Evolutionary conservation across 495 filamentous ascomycete genomes (phyloP).

Genomic region (Geopyxis carbonaria): DNA sequence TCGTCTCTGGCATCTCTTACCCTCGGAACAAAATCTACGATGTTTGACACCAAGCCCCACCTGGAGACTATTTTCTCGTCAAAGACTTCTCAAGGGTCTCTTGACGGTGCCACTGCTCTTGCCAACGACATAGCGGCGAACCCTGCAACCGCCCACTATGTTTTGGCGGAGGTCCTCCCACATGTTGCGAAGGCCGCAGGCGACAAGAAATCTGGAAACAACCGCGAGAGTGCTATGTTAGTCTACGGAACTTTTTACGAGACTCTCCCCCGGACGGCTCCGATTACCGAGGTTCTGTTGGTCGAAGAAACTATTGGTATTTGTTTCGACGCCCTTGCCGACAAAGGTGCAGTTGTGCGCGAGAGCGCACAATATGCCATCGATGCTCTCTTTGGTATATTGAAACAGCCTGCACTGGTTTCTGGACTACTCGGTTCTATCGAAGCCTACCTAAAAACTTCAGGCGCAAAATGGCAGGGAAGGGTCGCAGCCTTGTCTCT

Average conservation of each 20-base stretch:
- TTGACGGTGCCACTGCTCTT: slow-evolving; percentile 72
- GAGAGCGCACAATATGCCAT: slow-evolving; percentile 90
- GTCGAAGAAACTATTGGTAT: slow-evolving; percentile 52
- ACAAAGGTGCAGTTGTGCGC: slow-evolving; percentile 75
- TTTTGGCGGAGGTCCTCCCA: slow-evolving; percentile 40
- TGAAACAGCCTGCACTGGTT: slow-evolving; percentile 67
- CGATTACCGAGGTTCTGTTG: slow-evolving; percentile 63
- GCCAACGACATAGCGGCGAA: slow-evolving; percentile 31
- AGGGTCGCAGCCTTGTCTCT: slow-evolving; percentile 67
- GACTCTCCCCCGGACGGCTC: slow-evolving; percentile 60
- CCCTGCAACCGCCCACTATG: slow-evolving; percentile 39
- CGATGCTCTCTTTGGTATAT: slow-evolving; percentile 63
- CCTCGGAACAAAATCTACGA: too few species aligned
- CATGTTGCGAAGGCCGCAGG: slow-evolving; percentile 67
- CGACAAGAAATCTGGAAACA: slow-evolving; percentile 84
- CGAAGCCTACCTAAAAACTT: slow-evolving; percentile 51
- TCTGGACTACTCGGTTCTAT: slow-evolving; percentile 61
- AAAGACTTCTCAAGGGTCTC: slow-evolving; percentile 65
- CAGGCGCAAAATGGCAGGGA: slow-evolving; percentile 88
- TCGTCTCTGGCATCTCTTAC: too few species aligned
- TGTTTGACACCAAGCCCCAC: slow-evolving; percentile 57
- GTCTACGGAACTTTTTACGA: slow-evolving; percentile 87
- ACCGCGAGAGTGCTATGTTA: slow-evolving; percentile 85
- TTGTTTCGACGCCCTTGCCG: slow-evolving; percentile 71
- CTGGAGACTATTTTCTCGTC: slow-evolving; percentile 61